Conservation (phyloP, 768 basidiomycete species). For the Chalciporus chontae region DNA sequence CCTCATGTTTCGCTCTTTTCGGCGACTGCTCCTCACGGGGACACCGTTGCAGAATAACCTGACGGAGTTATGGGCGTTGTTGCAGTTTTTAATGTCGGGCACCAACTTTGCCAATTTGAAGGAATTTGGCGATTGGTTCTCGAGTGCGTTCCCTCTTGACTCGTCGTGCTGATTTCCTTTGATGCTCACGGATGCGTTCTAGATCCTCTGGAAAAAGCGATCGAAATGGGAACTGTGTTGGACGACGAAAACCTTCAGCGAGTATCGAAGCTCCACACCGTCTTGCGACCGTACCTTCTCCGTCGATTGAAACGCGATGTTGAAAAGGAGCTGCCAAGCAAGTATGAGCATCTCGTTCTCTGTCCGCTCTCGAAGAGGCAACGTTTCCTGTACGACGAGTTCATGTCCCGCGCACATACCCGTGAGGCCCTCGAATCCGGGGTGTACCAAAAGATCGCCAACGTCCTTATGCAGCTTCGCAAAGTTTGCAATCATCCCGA, state of each 20-base stretch:
- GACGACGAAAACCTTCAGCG: slow-evolving; percentile 85
- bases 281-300: slow-evolving; percentile 93
- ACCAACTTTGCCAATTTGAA: slow-evolving; percentile 87
- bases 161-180: neutral
- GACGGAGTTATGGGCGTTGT: slow-evolving; percentile 90
- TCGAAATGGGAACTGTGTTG: slow-evolving; percentile 73
- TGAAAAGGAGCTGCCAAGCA: slow-evolving; percentile 91
- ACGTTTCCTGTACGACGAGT: slow-evolving; percentile 94
- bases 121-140: slow-evolving; percentile 96
- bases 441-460: slow-evolving; percentile 84
- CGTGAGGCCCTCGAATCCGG: slow-evolving; percentile 80
- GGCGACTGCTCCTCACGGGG: slow-evolving; percentile 88
- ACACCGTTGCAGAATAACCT: slow-evolving; percentile 97
- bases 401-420: slow-evolving; percentile 87
- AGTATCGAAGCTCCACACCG: slow-evolving; percentile 84
- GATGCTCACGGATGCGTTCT: neutral
- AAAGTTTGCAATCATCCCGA: slow-evolving; percentile 97
- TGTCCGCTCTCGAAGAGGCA: slow-evolving; percentile 89
- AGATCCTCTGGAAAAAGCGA: slow-evolving; percentile 93
- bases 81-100: slow-evolving; percentile 92
- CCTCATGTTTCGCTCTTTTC: slow-evolving; percentile 82
- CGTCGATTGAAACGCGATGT: slow-evolving; percentile 98
- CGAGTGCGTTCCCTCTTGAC: slow-evolving; percentile 55
- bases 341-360: slow-evolving; percentile 86
- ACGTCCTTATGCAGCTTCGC: slow-evolving; percentile 96